Evolutionary conservation across 805 yeast genomes (phyloP), one percentile per base, ranked within the genome.

Genomic region (Candida sithepensis): DNA sequence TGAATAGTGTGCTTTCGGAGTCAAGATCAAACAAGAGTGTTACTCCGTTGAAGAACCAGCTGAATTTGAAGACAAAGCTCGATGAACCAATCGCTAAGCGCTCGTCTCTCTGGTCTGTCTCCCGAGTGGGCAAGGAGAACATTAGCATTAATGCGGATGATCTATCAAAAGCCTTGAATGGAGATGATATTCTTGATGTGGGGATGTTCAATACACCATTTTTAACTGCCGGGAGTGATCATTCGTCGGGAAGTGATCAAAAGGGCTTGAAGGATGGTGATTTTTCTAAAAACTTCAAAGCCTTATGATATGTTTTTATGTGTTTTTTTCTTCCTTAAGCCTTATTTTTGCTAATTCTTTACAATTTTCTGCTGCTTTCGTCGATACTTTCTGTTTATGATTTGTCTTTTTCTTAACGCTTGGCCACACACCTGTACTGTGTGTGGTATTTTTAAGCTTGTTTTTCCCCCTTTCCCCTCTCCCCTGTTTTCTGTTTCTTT

Each of bases 121-220:
- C 28, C n/a, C 33, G 16, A 20, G 19, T 2, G n/a, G 47, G 44
- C 30, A 55, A 42, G 47, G 54, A 48, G 18, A 49, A 43, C 22
- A 37, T 60, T 28, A 58, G 57, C 36, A 67, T 67, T 45, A 59
- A 56, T 46, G 69, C 64, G 0, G 63, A 59, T 9, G 71, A 67
- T 43, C 50, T 67, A 21, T 51, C 45, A 37, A 47, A 48, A 37
- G 71, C 68, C 1, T 55, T 66, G 37, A 40, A 20, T 19, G 30
- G 34, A 18, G 58, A 51, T 9, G 38, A 42, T 30, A 23, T 32
- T 8, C 38, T 39, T 10, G 45, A 44, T 21, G 28, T 24, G 21
- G 45, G 40, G 13, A 20, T 50, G 7, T 48, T 49, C 34, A 44
- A 46, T 22, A 37, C 42, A 14, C 50, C 49, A n/a, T 43, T 46